Base-by-base conservation (phyloP, 2,329 filamentous ascomycete genomes). In the Cytospora schulzeri region DNA sequence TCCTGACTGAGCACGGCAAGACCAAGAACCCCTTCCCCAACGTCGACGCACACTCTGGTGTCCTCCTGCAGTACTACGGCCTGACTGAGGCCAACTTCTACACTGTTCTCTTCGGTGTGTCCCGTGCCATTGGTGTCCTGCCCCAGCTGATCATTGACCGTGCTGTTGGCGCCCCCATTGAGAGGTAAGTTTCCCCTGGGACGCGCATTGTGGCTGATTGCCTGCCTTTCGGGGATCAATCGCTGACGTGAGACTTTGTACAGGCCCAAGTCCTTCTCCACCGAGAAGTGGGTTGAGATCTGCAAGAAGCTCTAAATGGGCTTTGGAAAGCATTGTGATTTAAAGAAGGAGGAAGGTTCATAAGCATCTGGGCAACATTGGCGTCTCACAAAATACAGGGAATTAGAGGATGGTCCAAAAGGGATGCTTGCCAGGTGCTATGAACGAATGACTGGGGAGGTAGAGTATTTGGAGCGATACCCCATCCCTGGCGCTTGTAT, bases 21-120 rank as follows among this genome's bases (percentile, higher is more conserved):
- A 98, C 94, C 86, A 98, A 98, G 91, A 97, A 98, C 91, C 94
- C 94, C 71, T 98, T 87, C 88, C 95, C 95, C 81, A 98, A 98
- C 85, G 93, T 98, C 76, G 94, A 98, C 77, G 93, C 94, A 76
- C 95, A 98, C 91, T 97, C 93, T 35, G 95, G 95, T 86, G 95
- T 99, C 71, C 92, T 99, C 71, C 92, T 99, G 73, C 95, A 99
- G 86, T 95, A 99, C 90, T 99, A 99, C 84, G 95, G 95, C 76
- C 86, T 99, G 79, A 98, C 91, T 69, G 94, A 99, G 87, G 91
- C 95, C 81, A 98, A 89, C 90, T 99, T 96, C 90, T 99, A 99
- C 91, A 99, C 95, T 69, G 95, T 99, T 69, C 91, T 99, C 77
- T 99, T 99, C 81, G 95, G 95, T 88, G 95, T 99, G 53, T 97